Evolutionary conservation across 1,284 basidiomycete genomes (phyloP).

Genomic region (Rhodofomes roseus): DNA sequence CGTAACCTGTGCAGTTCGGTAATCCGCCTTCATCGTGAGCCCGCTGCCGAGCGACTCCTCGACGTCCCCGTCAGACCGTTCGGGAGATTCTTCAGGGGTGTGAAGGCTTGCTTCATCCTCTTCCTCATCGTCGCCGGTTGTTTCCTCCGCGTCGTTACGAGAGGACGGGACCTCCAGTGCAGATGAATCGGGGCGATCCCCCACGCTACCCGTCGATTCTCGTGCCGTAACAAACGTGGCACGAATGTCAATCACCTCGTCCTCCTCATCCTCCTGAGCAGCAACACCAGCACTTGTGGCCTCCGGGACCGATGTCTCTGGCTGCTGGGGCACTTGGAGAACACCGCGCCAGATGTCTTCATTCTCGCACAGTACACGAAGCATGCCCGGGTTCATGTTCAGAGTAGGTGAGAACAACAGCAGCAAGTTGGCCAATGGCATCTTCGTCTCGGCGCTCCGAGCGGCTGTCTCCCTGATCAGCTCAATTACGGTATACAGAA

Average conservation of each 20-base stretch:
- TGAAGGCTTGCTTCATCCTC: background rate
- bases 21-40: background rate
- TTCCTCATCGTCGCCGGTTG: background rate
- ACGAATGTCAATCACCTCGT: constrained; percentile 2
- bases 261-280: constrained; percentile 2
- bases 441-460: constrained; percentile 68
- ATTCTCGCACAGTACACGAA: constrained; percentile 71
- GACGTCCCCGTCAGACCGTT: background rate
- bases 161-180: background rate
- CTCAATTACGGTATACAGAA: constrained; percentile 69
- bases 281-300: background rate
- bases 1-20: background rate
- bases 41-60: background rate
- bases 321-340: constrained; percentile 1
- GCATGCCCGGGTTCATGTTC: constrained; percentile 71
- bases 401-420: constrained; percentile 80
- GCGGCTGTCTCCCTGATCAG: constrained; percentile 67
- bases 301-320: background rate
- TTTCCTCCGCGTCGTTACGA: background rate
- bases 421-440: constrained; percentile 79
- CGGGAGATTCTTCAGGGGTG: background rate
- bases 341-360: constrained; percentile 56
- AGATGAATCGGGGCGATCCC: background rate
- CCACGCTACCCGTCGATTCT: background rate
- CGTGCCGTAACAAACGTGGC: constrained; percentile 9